Base-by-base conservation (phyloP, 805 yeast species). In the Wickerhamomyces canadensis region DNA sequence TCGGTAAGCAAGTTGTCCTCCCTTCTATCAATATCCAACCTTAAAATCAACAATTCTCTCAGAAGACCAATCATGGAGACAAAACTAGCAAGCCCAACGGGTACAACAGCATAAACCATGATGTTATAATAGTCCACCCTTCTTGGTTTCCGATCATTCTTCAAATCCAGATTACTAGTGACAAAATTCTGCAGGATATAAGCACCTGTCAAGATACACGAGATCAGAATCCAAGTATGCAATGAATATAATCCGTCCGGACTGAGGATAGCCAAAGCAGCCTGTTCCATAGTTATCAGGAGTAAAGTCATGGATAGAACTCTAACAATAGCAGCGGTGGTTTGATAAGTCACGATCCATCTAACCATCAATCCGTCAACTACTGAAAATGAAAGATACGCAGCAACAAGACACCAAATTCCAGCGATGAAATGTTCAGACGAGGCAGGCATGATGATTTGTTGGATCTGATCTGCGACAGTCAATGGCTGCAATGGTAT, bases 61-160 rank as follows among this genome's bases (percentile, higher is more conserved):
- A 91, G 63, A 27, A 91, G 63, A 0, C 89, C 93, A 26, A 88
- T 67, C 95, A 89, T 86, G 3, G 98, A 88, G 18, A 89, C 62
- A 52, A 93, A 91, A 49, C 96, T 85, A 5, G 98, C 97, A 42
- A 91, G 54, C 0, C 98, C 98, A 14, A 91, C 87, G 0, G 98
- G 98, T n/a, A 91, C 96, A 28, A 91, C 98, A 2, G 98, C 97
- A 64, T 86, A 91, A 2, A 91, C 97, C 1, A 84, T 87, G 34
- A 93, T 84, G 48, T 84, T 85, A 58, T 87, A 86, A 38, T 89
- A 68, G 57, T 91, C 95, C 42, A 89, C 84, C 25, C 88, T 80
- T 37, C 96, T 70, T 28, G 45, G 43, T 27, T 47, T 48, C 19
- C 45, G 49, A 15, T 44, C 69, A 31, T 57, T 48, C 26, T 62